Conservation (phyloP, 2,329 filamentous ascomycete species). For the Rhexocercosporidium sp. region DNA sequence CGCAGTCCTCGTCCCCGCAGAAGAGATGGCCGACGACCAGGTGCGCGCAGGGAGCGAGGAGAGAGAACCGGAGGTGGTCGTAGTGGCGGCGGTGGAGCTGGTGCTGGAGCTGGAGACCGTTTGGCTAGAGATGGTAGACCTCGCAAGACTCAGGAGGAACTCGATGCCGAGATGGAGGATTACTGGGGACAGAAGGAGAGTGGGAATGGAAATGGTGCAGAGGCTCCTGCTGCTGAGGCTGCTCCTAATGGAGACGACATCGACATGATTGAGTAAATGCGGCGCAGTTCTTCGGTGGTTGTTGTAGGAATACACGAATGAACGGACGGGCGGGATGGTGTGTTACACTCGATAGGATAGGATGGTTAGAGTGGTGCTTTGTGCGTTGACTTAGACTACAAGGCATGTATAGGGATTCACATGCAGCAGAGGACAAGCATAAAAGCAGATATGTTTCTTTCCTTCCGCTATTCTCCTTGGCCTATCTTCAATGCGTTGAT, state of each 20-base stretch:
- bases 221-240: conserved; percentile 43
- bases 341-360: neutral
- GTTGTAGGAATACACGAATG: conserved; percentile 10
- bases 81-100: conserved; percentile 41
- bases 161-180: conserved; percentile 96
- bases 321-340: neutral
- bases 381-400: conserved; percentile 2
- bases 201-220: conserved; percentile 44
- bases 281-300: neutral
- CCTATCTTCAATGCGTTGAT: neutral
- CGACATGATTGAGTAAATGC: conserved; percentile 64
- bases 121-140: conserved; percentile 56
- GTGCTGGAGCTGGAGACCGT: conserved; percentile 48
- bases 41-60: conserved; percentile 44
- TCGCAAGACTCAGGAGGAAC: conserved; percentile 87
- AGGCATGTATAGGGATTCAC: neutral
- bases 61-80: conserved; percentile 47
- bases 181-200: conserved; percentile 71
- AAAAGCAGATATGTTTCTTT: conserved; percentile 11
- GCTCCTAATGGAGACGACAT: conserved; percentile 58
- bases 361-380: neutral
- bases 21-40: conserved; percentile 58
- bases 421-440: neutral
- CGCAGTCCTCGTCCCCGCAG: conserved; percentile 63
- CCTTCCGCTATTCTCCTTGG: neutral